phyloP scores from a whole-genome alignment of 75 land plant genomes.

The Selaginella moellendorffii region DNA sequence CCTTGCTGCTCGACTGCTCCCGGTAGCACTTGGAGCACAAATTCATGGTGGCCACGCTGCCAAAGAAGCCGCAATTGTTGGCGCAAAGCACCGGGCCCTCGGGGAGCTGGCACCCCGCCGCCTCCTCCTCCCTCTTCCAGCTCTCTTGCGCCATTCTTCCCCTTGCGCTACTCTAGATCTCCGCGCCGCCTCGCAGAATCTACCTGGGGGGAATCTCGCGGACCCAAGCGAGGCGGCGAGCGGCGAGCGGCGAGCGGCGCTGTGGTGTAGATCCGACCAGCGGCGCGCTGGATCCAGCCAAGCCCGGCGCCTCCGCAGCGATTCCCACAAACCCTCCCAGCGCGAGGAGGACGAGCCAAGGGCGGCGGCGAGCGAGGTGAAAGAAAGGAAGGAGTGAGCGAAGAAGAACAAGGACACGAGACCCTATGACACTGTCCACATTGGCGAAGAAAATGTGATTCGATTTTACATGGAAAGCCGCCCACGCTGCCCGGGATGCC shows the following conservation, averaged over 20 bases:
- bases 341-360: no score
- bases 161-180: no score
- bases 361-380: no score
- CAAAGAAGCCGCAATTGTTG: constrained; percentile 57
- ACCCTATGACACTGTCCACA: no score
- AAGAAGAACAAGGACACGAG: neutral
- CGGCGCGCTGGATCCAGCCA: neutral
- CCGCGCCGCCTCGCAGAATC: no score
- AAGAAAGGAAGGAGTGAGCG: no score
- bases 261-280: neutral
- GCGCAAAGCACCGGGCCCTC: constrained; percentile 34
- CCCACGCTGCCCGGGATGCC: neutral
- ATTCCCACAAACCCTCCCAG: no score
- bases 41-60: constrained; percentile 36
- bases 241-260: no score
- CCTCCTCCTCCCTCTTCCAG: constrained; percentile 20
- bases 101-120: constrained; percentile 27
- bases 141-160: neutral
- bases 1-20: constrained; percentile 25
- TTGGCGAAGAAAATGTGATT: neutral
- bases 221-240: neutral
- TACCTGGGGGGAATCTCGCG: no score
- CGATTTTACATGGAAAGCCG: neutral
- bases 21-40: constrained; percentile 63
- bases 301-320: neutral